Evolutionary conservation across 768 basidiomycete species (phyloP).

Genomic region (Pisolithus marmoratus): DNA sequence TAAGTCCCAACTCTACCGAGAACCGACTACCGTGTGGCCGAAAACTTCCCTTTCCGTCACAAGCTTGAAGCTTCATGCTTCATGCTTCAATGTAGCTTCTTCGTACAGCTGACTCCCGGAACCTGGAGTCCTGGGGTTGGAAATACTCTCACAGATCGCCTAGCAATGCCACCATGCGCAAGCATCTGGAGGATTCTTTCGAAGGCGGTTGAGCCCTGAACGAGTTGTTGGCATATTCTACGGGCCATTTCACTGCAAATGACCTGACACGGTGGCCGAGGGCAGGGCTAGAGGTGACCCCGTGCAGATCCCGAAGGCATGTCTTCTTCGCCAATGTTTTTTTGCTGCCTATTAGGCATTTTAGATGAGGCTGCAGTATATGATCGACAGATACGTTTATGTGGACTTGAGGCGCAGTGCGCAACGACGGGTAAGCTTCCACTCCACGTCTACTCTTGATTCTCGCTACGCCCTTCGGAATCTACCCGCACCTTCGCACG

Average conservation of each 20-base stretch:
- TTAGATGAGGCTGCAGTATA: constrained; percentile 77
- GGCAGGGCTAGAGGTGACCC: constrained; percentile 32
- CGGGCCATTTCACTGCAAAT: constrained; percentile 3
- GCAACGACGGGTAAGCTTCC: constrained; percentile 70
- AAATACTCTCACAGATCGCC: no score
- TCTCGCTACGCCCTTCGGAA: background rate
- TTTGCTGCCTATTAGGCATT: background rate
- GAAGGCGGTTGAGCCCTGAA: no score
- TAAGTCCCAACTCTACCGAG: no score
- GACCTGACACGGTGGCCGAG: constrained; percentile 12
- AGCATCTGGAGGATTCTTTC: no score
- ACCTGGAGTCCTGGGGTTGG: no score
- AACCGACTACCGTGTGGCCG: no score
- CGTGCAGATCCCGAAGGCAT: constrained; percentile 62
- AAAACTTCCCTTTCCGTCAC: no score
- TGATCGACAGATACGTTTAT: constrained; percentile 94
- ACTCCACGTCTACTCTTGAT: constrained; percentile 8
- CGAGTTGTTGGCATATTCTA: background rate
- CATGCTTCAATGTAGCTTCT: no score
- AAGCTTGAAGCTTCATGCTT: no score
- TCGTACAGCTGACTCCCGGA: no score
- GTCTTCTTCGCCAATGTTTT: constrained; percentile 13
- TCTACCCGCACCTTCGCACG: no score
- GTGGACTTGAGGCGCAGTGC: constrained; percentile 98
- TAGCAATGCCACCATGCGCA: no score